Evolutionary conservation across 768 basidiomycete genomes (phyloP), one percentile per base, ranked within the genome.

Genomic region (Leucocoprinus birnbaumii): DNA sequence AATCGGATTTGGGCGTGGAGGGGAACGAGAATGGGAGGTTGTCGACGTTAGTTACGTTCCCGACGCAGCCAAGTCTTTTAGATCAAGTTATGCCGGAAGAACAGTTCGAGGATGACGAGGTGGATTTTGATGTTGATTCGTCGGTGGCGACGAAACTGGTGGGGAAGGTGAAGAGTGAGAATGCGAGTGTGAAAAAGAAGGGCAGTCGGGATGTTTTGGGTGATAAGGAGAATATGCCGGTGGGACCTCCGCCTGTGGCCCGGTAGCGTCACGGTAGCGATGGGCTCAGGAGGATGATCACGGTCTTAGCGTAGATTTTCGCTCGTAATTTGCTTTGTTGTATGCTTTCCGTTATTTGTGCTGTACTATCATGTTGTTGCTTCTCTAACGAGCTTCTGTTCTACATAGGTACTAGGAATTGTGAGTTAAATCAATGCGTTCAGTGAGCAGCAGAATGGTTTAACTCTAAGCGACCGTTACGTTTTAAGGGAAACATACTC

Each of bases 51-150:
- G 50, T 58, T 7, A 53, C 51, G 5, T 57, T 64, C 18, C 73
- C 69, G 48, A 62, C 65, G 31, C 78, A 80, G 44, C 80, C 73
- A 25, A 82, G 80, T 59, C 64, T 86, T 60, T 62, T 86, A 59
- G 84, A 85, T 62, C 82, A 86, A 64, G 77, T 68, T 60, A 77
- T 73, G 66, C 81, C 79, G 24, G 82, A 83, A 59, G 80, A 81
- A 47, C 76, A 77, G n/a, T 80, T 73, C 75, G 71, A 67, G 26
- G 61, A 68, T 57, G 84, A 82, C 65, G 76, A 68, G 61, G 35
- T 77, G 1, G 68, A 68, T 53, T 66, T 70, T 56, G 68, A 70
- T 50, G 58, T 63, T 21, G 70, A 72, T 51, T 67, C 66, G 25
- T 11, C 38, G n/a, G 53, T 62, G 56, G 27, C 40, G 25, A 11